Base-by-base conservation (phyloP, 2,329 filamentous ascomycete species). In the Conoideocrella luteorostrata region DNA sequence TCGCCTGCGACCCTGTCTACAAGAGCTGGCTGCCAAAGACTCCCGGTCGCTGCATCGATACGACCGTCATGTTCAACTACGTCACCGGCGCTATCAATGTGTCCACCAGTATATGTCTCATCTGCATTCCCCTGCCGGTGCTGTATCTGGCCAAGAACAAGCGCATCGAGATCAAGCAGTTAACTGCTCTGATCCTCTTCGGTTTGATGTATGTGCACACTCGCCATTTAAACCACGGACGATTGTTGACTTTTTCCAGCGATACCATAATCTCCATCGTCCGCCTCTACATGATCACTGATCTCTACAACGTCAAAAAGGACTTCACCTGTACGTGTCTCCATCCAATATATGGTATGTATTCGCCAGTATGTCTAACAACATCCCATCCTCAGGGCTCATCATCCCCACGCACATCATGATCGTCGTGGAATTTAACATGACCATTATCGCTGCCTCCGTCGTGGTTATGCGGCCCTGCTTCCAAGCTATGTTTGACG, bases 381-480 rank as follows among this genome's bases (percentile, higher is more conserved):
- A 29, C 11, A 39, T 17, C 12, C 20, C 36, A 23, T 28, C 6
- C 24, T 23, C 15, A 45, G 43, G 44, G 44, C 37, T 36, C 30
- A 42, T 46, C 20, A 46, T 46, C 22, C 44, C 44, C n/a, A 46
- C 44, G 24, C 44, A 46, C 30, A 46, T 46, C 32, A 46, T 46
- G 29, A 46, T 46, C 20, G 44, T 46, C n/a, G 44, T 46, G 15
- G 44, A 46, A 42, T 41, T 41, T 28, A 46, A 46, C 21, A 24
- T 46, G 29, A 46, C 44, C n/a, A 46, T 46, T 24, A 42, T 46
- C 13, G 44, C 44, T 4, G 44, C 44, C n/a, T 46, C 44, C 4
- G 24, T 46, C 21, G 44, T 46, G 4, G 44, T 46, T 24, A 46
- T 46, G 44, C 29, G 44, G 24, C 44, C 44, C 29, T 46, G 44